A percentile compares a stretch with the other conserved stretches of the same genome.
Evolutionary conservation across 257 asterid genomes (phyloP).

Genomic region (Capsicum chinense): DNA sequence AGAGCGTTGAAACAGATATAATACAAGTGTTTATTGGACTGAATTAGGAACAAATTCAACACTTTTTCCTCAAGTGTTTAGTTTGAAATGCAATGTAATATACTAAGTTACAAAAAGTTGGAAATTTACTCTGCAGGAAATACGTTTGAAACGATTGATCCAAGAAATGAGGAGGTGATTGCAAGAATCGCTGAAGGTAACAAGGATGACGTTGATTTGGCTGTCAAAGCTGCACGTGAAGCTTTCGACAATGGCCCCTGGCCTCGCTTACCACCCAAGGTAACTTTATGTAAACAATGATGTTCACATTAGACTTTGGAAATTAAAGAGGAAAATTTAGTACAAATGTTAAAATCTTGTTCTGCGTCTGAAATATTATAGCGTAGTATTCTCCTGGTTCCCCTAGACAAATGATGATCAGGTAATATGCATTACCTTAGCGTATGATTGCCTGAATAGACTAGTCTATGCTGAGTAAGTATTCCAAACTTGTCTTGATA

Average conservation of each 20-base stretch:
- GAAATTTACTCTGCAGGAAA: constrained; percentile 25
- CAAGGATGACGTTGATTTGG: constrained; percentile 44
- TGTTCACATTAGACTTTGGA: too few relatives aligned
- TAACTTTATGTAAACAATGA: constrained; percentile 9
- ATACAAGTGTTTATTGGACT: not conserved
- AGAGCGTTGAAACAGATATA: not conserved
- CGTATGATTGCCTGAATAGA: too few relatives aligned
- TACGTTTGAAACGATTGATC: constrained; percentile 47
- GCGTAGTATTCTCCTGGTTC: too few relatives aligned
- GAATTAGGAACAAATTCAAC: not conserved
- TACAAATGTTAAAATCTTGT: too few relatives aligned
- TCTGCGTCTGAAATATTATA: too few relatives aligned
- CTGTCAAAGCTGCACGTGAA: constrained; percentile 48
- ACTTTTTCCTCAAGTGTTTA: too few relatives aligned
- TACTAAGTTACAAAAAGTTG: too few relatives aligned
- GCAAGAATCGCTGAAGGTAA: constrained; percentile 46
- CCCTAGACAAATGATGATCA: not conserved
- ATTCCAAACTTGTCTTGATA: not conserved
- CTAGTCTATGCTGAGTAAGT: not conserved
- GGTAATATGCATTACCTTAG: not conserved
- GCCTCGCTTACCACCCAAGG: constrained; percentile 50
- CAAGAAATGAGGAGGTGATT: constrained; percentile 45
- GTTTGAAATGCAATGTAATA: too few relatives aligned
- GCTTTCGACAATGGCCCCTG: constrained; percentile 52
- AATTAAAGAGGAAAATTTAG: too few relatives aligned